Evolutionary conservation across 2,329 filamentous ascomycete genomes (phyloP).

Genomic region (Aspergillus texensis): DNA sequence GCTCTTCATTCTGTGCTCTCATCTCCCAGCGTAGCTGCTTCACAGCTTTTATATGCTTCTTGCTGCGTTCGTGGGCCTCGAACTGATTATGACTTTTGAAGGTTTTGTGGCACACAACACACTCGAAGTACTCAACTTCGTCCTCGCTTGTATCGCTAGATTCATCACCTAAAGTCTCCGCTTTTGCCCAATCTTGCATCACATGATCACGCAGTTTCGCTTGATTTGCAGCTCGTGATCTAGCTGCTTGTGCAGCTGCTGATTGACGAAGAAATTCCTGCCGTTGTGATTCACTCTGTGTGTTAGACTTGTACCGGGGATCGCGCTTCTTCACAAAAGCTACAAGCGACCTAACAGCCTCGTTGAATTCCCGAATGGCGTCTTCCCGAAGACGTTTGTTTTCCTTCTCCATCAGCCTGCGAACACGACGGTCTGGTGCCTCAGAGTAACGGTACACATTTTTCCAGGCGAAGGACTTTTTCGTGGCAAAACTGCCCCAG

Average conservation of each 20-base stretch:
- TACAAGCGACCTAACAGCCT: conserved; percentile 83
- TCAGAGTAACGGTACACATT: conserved; percentile 82
- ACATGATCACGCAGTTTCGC: conserved; percentile 67
- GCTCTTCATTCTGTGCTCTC: conserved; percentile 72
- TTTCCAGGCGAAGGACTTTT: conserved; percentile 86
- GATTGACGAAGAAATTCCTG: conserved; percentile 77
- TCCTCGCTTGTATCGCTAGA: conserved; percentile 49
- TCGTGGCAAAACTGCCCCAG: conserved; percentile 82
- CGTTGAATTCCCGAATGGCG: conserved; percentile 85
- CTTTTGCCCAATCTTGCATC: conserved; percentile 75
- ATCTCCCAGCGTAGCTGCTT: conserved; percentile 80
- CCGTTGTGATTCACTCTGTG: conserved; percentile 76
- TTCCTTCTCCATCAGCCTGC: conserved; percentile 91
- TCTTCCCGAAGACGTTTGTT: conserved; percentile 84
- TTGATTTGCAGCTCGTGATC: conserved; percentile 78
- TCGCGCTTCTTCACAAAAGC: conserved; percentile 90
- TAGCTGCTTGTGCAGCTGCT: conserved; percentile 79
- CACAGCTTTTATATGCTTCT: conserved; percentile 89
- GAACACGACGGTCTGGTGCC: conserved; percentile 79
- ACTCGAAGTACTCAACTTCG: conserved; percentile 62
- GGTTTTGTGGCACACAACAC: conserved; percentile 64
- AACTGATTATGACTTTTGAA: conserved; percentile 93
- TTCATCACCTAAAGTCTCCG: conserved; percentile 56
- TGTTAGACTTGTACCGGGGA: conserved; percentile 77
- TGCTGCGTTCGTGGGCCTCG: conserved; percentile 91